A percentile compares a stretch with the other conserved stretches of the same genome.
phyloP scores from a whole-genome alignment of 306 rosid genomes.

The Morella rubra region DNA sequence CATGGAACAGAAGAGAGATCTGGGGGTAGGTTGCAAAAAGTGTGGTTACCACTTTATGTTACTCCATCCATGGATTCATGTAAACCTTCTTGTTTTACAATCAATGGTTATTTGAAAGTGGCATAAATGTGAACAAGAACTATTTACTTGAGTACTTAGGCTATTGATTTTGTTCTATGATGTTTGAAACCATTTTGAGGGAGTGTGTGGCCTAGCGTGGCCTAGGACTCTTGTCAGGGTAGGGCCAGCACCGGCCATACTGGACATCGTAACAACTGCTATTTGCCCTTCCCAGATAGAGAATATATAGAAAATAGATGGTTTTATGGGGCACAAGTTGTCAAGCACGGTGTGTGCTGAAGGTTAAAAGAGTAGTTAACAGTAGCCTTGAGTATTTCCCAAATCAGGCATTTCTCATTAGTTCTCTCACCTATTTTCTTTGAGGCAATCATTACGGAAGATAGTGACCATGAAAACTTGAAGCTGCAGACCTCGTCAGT shows the following conservation, averaged over 20 bases:
- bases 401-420: background rate
- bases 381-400: background rate
- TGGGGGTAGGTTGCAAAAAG: background rate
- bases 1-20: background rate
- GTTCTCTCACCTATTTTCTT: background rate
- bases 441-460: background rate
- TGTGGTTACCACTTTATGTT: background rate
- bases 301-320: background rate
- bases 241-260: background rate
- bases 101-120: background rate
- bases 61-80: background rate
- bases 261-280: background rate
- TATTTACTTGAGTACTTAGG: background rate
- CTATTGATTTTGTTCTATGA: background rate
- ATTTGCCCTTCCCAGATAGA: background rate
- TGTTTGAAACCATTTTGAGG: background rate
- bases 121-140: background rate
- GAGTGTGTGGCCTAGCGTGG: constrained; percentile 1
- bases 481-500: background rate
- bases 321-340: background rate
- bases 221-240: background rate
- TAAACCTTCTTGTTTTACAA: background rate
- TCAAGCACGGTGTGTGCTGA: background rate
- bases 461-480: background rate
- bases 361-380: background rate